Evolutionary conservation across 202 grass and related monocot genomes (phyloP).

Genomic region (Dendrocalamus latiflorus): DNA sequence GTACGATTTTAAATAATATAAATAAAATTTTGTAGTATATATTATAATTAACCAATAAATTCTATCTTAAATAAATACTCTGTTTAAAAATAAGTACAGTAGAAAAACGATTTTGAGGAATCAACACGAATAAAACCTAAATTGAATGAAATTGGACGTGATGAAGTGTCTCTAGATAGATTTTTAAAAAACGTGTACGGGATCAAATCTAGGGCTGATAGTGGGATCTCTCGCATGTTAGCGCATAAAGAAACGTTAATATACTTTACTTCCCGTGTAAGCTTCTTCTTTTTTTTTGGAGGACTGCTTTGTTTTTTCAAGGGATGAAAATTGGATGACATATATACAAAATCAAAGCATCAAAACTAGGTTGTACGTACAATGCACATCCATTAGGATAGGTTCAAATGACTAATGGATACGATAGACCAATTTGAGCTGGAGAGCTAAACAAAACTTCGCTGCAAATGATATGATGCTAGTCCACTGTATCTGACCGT

Average conservation of each 20-base stretch:
- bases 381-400: neutral
- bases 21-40: too few relatives aligned
- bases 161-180: too few relatives aligned
- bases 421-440: neutral
- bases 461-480: neutral
- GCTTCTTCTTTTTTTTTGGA: neutral
- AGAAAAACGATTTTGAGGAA: too few relatives aligned
- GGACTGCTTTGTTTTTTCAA: neutral
- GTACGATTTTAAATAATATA: too few relatives aligned
- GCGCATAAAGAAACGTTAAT: neutral
- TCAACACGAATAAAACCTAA: too few relatives aligned
- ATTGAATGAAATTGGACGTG: too few relatives aligned
- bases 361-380: neutral
- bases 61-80: too few relatives aligned
- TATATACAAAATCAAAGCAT: neutral
- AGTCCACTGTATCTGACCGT: constrained; percentile 8
- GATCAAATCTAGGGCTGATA: neutral
- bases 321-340: neutral
- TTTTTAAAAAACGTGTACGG: neutral
- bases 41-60: too few relatives aligned
- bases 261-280: neutral
- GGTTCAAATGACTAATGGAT: neutral
- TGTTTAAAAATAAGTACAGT: too few relatives aligned
- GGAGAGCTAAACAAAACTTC: neutral
- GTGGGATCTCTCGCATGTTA: neutral